These are phyloP conservation scores for Verruconis gallopava DNA, from an alignment of 2,329 filamentous ascomycete genomes.

Conservation along the genomic window DNA sequence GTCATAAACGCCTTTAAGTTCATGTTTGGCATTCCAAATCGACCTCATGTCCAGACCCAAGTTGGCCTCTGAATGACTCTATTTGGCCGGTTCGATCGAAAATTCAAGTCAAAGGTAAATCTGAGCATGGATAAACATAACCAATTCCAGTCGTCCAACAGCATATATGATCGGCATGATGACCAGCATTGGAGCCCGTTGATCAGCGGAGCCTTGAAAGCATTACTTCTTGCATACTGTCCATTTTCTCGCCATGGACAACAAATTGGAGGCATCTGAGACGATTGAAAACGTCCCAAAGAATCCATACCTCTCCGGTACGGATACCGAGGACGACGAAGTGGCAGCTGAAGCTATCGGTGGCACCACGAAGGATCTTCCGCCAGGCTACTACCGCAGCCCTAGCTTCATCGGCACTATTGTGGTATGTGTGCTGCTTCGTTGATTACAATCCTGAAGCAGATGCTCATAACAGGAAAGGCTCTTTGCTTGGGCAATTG, in stretches of 20 bases:
- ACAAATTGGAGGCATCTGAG: background rate
- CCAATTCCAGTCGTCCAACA: background rate
- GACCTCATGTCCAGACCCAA: background rate
- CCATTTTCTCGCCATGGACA: background rate
- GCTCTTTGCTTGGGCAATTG: conserved; percentile 1
- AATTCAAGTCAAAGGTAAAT: background rate
- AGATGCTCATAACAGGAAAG: background rate
- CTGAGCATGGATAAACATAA: background rate
- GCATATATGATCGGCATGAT: background rate
- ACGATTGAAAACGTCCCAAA: background rate
- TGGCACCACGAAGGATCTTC: conserved; percentile 9
- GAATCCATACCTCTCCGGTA: background rate
- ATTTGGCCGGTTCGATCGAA: background rate
- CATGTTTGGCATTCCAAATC: background rate
- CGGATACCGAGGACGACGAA: background rate
- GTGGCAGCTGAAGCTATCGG: conserved; percentile 1
- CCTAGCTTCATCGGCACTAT: conserved; percentile 14
- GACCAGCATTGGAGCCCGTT: background rate
- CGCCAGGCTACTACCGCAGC: conserved; percentile 14
- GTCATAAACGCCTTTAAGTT: background rate
- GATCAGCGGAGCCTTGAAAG: background rate
- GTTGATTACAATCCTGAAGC: conserved; percentile 12
- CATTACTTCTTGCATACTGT: background rate
- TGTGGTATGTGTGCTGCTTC: conserved; percentile 15
- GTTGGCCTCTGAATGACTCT: background rate